Conservation (phyloP, 2,329 filamentous ascomycete species). For the Cytospora chrysosperma region DNA sequence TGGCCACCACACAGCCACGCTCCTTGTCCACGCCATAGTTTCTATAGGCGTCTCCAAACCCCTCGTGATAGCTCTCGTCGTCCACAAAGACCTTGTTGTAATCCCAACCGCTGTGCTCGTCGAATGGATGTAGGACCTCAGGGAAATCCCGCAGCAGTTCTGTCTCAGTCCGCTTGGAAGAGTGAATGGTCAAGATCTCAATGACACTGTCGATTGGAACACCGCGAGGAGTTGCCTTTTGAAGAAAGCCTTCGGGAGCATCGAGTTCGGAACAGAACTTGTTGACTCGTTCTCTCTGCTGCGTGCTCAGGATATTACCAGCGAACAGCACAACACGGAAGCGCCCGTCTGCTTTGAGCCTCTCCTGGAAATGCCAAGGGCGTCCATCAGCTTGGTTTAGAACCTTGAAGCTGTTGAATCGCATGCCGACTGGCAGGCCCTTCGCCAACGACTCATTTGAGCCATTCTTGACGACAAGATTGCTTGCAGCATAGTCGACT, state of each 20-base stretch:
- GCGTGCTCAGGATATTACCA: slow-evolving; percentile 49
- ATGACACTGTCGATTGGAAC: slow-evolving; percentile 40
- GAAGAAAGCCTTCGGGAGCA: slow-evolving; percentile 40
- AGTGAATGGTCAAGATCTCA: slow-evolving; percentile 62
- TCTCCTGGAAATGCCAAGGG: slow-evolving; percentile 58
- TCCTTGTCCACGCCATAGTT: slow-evolving; percentile 57
- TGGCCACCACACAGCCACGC: slow-evolving; percentile 56
- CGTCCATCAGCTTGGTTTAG: slow-evolving; percentile 56
- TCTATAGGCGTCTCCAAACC: slow-evolving; percentile 50
- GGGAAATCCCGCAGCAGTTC: slow-evolving; percentile 52
- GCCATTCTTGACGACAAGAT: slow-evolving; percentile 52
- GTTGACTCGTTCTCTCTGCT: slow-evolving; percentile 46
- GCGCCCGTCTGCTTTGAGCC: slow-evolving; percentile 52
- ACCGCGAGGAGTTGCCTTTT: slow-evolving; percentile 34
- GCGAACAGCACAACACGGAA: slow-evolving; percentile 62
- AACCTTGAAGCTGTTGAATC: slow-evolving; percentile 59
- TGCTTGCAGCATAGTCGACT: slow-evolving; percentile 57
- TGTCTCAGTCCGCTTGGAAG: slow-evolving; percentile 46
- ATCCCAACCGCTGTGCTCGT: slow-evolving; percentile 49
- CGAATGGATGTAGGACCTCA: slow-evolving; percentile 47
- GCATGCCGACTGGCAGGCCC: slow-evolving; percentile 51
- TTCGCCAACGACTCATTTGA: slow-evolving; percentile 41
- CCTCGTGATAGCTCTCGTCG: slow-evolving; percentile 52
- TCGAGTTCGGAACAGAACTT: slow-evolving; percentile 46
- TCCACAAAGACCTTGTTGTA: slow-evolving; percentile 59